Evolutionary conservation across 2,329 filamentous ascomycete species (phyloP), one percentile per base, ranked within the genome.

Genomic region (Cytospora chrysosperma): DNA sequence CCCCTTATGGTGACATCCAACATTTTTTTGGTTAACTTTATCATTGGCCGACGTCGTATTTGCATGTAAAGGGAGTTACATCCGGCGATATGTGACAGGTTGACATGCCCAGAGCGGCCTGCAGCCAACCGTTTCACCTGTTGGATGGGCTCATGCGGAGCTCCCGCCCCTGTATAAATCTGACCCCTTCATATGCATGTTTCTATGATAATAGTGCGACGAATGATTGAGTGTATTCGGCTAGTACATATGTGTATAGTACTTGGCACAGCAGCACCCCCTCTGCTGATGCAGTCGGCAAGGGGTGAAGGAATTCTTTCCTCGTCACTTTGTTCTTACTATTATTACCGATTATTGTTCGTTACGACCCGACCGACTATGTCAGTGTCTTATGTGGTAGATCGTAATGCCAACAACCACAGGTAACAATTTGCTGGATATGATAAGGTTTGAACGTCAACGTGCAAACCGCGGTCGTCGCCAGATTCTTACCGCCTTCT

Each of bases 101-200:
- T 55, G 51, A 50, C 58, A 61, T 37, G 49, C 15, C 21, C n/a
- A 4, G 28, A 4, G 27, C 5, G 51, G 9, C 15, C 26, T 60
- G 58, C 50, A 54, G 51, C 37, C 28, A 3, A 51, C 58, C 51
- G 58, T 60, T 5, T 2, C 26, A n/a, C 26, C 4, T 30, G 30
- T 17, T 27, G 37, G 43, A 49, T 27, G 21, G 34, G 51, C 55
- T 61, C 51, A 55, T 61, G 58, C 58, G 40, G 37, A 27, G 47
- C 40, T 27, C 34, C 37, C 34, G n/a, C 19, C 3, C 43, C 9
- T 21, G 21, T 6, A 17, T 40, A 6, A 40, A n/a, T n/a, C n/a
- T n/a, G n/a, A n/a, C n/a, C n/a, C n/a, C n/a, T n/a, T n/a, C n/a
- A n/a, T 24, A 47, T 47, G 43, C 43, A 24, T 9, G 19, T 12